Conservation (phyloP, 2,329 filamentous ascomycete species). For the Botrytis hyacinthi region DNA sequence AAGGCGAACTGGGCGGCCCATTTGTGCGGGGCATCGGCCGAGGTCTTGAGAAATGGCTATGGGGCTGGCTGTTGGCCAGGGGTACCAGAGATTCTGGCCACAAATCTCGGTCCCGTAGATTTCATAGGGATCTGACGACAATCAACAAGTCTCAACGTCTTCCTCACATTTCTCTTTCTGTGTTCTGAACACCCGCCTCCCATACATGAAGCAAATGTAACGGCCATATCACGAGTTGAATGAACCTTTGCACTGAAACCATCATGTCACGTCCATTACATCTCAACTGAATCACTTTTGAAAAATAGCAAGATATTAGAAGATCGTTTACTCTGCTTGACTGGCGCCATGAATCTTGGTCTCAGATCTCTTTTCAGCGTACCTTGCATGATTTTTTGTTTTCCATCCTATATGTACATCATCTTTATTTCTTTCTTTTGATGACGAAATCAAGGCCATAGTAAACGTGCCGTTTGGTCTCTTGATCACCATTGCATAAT, state of each 20-base stretch:
- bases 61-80: neutral
- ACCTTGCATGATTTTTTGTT: neutral
- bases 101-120: neutral
- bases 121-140: neutral
- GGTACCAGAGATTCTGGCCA: neutral
- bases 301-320: neutral
- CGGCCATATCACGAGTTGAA: neutral
- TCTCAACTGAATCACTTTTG: neutral
- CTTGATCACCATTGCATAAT: neutral
- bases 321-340: neutral
- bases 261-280: neutral
- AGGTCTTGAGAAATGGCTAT: neutral
- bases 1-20: neutral
- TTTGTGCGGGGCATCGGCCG: neutral
- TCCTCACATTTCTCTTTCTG: neutral
- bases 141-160: neutral
- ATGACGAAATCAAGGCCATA: neutral
- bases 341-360: neutral
- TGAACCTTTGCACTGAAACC: neutral
- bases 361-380: neutral
- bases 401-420: neutral
- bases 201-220: neutral
- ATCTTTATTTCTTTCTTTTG: neutral
- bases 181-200: neutral
- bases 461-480: neutral